Evolutionary conservation across 139 green algal genomes (phyloP).

Genomic region (Closterium sp.): DNA sequence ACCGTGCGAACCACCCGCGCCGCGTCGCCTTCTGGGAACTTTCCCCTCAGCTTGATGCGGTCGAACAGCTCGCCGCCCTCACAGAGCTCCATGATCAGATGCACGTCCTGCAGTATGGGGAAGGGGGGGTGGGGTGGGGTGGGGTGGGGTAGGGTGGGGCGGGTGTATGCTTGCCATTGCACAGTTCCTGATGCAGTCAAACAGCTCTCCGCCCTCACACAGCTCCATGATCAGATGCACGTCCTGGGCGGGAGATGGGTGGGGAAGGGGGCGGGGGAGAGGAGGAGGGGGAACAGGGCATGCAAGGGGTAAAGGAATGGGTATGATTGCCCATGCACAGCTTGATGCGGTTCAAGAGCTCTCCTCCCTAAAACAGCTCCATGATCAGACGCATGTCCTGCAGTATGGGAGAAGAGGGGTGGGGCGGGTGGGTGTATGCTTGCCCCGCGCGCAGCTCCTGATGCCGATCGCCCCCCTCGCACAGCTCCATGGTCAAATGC

Average conservation of each 20-base stretch:
- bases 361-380: no score
- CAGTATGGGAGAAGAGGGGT: no score
- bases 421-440: no score
- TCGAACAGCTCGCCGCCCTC: conserved; percentile 95
- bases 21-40: conserved; percentile 84
- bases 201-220: conserved; percentile 91
- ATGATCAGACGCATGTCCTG: no score
- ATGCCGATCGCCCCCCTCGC: no score
- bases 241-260: background rate
- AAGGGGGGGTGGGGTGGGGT: background rate
- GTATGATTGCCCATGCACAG: no score
- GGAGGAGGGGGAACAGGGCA: background rate
- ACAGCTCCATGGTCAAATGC: no score
- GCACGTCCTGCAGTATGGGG: conserved; percentile 60
- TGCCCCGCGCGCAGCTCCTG: no score
- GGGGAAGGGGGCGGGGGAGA: no score
- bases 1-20: conserved; percentile 72
- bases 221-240: conserved; percentile 78
- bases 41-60: conserved; percentile 68
- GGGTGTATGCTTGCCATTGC: background rate
- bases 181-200: conserved; percentile 67
- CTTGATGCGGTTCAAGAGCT: no score
- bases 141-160: background rate
- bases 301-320: background rate
- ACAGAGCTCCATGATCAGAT: conserved; percentile 82